Percentiles rank a stretch among this genome's conserved stretches.
Evolutionary conservation across 2,329 filamentous ascomycete species (phyloP).

Genomic region (Pseudogymnoascus sp.): DNA sequence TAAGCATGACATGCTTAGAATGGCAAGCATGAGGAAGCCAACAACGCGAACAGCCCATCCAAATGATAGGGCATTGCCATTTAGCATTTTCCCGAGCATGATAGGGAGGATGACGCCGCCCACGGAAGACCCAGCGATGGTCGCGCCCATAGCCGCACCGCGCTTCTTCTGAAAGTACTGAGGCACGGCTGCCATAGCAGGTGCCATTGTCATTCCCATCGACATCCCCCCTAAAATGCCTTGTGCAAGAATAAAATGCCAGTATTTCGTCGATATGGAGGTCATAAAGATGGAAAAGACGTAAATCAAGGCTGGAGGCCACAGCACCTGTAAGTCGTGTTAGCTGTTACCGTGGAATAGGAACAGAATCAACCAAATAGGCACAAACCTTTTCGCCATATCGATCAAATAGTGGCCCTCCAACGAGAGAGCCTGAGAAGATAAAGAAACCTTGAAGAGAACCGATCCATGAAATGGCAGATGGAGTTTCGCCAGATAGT

Average conservation of each 20-base stretch:
- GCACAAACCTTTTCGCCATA: constrained; percentile 46
- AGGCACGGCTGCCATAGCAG: constrained; percentile 34
- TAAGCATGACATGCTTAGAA: constrained; percentile 42
- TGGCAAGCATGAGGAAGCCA: constrained; percentile 34
- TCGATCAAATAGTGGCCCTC: constrained; percentile 54
- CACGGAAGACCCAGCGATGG: constrained; percentile 42
- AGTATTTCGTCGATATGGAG: constrained; percentile 47
- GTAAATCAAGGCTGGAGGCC: constrained; percentile 45
- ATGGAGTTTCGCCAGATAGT: constrained; percentile 41
- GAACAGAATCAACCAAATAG: background rate
- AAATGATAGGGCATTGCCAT: constrained; percentile 13
- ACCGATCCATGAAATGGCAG: constrained; percentile 53
- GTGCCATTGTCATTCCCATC: constrained; percentile 40
- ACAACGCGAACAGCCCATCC: constrained; percentile 13
- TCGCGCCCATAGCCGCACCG: constrained; percentile 41
- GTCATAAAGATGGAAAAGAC: constrained; percentile 60
- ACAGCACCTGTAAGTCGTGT: constrained; percentile 34
- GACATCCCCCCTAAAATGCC: constrained; percentile 39
- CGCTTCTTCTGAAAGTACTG: constrained; percentile 45
- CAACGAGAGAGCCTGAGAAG: constrained; percentile 42
- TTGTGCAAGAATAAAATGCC: constrained; percentile 45
- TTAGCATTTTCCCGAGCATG: constrained; percentile 50
- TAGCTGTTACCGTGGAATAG: constrained; percentile 11
- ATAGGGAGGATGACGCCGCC: constrained; percentile 55
- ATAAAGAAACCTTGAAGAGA: constrained; percentile 49